Base-by-base conservation (phyloP, 2,329 filamentous ascomycete genomes). In the Aspergillus flavus region DNA sequence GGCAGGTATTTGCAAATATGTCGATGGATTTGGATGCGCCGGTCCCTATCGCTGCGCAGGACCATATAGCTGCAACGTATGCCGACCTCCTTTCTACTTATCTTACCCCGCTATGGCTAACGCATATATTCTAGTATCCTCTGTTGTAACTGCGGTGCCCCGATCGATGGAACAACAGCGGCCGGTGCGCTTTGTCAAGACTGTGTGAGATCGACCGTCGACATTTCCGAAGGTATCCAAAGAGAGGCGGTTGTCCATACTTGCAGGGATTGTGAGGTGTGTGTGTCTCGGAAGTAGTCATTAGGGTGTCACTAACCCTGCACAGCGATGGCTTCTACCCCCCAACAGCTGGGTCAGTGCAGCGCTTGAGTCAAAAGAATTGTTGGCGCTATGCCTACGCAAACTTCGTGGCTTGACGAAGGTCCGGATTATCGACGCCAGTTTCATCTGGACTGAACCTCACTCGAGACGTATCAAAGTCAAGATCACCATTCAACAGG, bases 371-470 rank as follows among this genome's bases (percentile, higher is more conserved):
- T 97, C 93, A 50, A 89, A 94, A 80, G 95, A 99, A 82, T 85
- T 99, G 62, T 85, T 99, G 59, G 94, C 95, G 6, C 82, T 99
- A 54, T 99, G 95, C 79, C 84, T 99, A 69, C 90, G 93, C 75
- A 96, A 95, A 79, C 81, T 99, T 67, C 85, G 91, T 67, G 94
- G 94, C 34, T 81, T 99, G 67, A 88, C 90, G 77, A 96, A 95
- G 82, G 92, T 96, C 69, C 87, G 95, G 65, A 95, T 99, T 73
- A 94, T 97, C 73, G 95, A 99, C 76, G 95, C 95, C 54, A 91
- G 89, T 72, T 99, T 98, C 76, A 91, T 98, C 75, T 99, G 95
- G 95, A 99, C 95, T 1, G 95, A 99, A 79, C 94, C 95, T 12
- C 95, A 99, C 81, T 97, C 94, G 72, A 86, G 93, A 74, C 86